phyloP scores from a whole-genome alignment of 140 eudicot species.

The Senecio squalidus region DNA sequence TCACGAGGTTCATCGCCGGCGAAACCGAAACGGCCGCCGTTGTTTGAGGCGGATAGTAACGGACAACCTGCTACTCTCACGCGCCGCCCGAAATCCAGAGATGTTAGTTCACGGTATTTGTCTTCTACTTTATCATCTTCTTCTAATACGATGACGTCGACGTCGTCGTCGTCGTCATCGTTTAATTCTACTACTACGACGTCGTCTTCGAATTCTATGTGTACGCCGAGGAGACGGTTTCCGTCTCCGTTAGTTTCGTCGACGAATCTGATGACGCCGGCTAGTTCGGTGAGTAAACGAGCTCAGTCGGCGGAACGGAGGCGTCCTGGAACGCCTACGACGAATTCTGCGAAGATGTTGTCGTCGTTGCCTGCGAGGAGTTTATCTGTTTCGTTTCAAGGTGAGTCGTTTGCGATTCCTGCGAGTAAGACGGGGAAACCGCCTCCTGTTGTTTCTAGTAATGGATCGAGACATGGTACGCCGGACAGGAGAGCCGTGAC shows the following conservation, averaged over 20 bases:
- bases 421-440: slow-evolving; percentile 40
- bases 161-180: slow-evolving; percentile 38
- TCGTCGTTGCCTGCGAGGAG: slow-evolving; percentile 59
- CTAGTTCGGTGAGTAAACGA: slow-evolving; percentile 32
- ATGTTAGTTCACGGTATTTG: slow-evolving; percentile 69
- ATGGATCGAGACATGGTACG: slow-evolving; percentile 34
- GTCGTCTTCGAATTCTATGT: slow-evolving; percentile 33
- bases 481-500: slow-evolving; percentile 73
- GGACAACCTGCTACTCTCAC: slow-evolving; percentile 32
- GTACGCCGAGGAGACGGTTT: slow-evolving; percentile 38
- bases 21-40: slow-evolving; percentile 59
- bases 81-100: slow-evolving; percentile 58
- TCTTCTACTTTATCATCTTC: slow-evolving; percentile 46
- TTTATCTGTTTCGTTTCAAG: slow-evolving; percentile 89
- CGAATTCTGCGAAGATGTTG: slow-evolving; percentile 50
- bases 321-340: slow-evolving; percentile 10
- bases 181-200: slow-evolving; percentile 40
- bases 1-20: slow-evolving; percentile 29
- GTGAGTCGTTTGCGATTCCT: slow-evolving; percentile 56
- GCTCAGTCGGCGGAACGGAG: slow-evolving; percentile 40
- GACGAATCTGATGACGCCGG: slow-evolving; percentile 37
- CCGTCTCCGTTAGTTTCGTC: slow-evolving; percentile 50
- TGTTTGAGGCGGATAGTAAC: slow-evolving; percentile 59
- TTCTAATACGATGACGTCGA: slow-evolving; percentile 34
- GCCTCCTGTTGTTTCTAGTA: slow-evolving; percentile 19